Evolutionary conservation across 208 protist genomes (phyloP).

Genomic region (Lotmaria passim): DNA sequence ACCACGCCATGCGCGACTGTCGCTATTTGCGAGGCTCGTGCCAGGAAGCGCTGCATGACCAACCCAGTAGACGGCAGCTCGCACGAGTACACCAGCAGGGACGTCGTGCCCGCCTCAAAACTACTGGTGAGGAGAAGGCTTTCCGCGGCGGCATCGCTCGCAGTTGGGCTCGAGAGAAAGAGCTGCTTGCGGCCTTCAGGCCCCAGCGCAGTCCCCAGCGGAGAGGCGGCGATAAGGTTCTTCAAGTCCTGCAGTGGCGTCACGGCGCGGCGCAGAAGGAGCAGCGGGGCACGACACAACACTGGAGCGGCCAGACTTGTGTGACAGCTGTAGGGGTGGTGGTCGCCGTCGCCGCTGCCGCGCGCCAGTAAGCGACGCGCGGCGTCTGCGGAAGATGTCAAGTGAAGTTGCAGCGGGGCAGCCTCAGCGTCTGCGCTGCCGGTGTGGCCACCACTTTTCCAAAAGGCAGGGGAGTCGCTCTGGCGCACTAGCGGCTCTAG

Average conservation of each 20-base stretch:
- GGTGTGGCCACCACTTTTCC: not conserved
- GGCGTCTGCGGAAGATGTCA: not conserved
- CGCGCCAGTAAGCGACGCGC: not conserved
- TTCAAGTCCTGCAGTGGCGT: slow-evolving; percentile 61
- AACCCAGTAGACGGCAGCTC: slow-evolving; percentile 20
- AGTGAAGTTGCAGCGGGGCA: no score
- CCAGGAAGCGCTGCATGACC: slow-evolving; percentile 21
- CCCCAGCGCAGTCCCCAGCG: slow-evolving; percentile 51
- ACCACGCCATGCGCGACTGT: not conserved
- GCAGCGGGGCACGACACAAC: slow-evolving; percentile 39
- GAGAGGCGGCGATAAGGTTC: slow-evolving; percentile 63
- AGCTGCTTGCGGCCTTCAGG: slow-evolving; percentile 71
- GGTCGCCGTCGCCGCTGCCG: not conserved
- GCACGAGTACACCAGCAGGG: slow-evolving; percentile 34
- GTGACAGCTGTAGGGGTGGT: no score
- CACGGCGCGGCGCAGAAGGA: slow-evolving; percentile 51
- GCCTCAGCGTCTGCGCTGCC: no score
- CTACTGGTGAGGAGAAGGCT: slow-evolving; percentile 30
- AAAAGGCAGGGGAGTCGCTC: not conserved
- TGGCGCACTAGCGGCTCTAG: slow-evolving; percentile 9
- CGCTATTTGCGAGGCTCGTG: not conserved
- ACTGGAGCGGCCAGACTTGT: not conserved
- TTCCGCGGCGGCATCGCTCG: slow-evolving; percentile 20
- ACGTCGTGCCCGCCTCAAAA: slow-evolving; percentile 13
- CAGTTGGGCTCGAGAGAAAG: slow-evolving; percentile 30